phyloP scores from a whole-genome alignment of 1,284 basidiomycete genomes.

The Sanghuangporus sanghuang region DNA sequence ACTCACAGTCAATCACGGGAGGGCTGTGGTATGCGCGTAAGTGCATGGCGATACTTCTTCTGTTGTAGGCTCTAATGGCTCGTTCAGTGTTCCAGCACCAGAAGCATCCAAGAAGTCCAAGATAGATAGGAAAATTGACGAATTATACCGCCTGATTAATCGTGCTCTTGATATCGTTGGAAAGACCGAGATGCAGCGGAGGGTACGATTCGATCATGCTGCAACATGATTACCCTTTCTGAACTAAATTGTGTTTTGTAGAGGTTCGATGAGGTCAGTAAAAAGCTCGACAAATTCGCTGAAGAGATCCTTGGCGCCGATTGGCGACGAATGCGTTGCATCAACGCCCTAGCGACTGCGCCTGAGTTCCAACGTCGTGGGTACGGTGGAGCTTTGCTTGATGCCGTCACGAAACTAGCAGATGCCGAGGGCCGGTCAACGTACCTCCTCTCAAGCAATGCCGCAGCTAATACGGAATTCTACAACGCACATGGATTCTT shows the following conservation, averaged over 20 bases:
- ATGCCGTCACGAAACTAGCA: conserved; percentile 15
- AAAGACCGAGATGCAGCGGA: conserved; percentile 10
- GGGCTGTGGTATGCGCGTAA: conserved; percentile 13
- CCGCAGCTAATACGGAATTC: conserved; percentile 20
- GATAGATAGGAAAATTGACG: not conserved
- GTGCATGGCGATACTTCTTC: not conserved
- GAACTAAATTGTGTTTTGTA: not conserved
- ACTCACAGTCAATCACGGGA: conserved; percentile 10
- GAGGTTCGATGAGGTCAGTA: conserved; percentile 4
- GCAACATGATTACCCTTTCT: not conserved
- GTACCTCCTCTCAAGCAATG: conserved; percentile 21
- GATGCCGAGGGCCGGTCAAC: conserved; percentile 21
- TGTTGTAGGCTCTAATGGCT: not conserved
- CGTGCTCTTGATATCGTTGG: not conserved
- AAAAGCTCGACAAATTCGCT: not conserved
- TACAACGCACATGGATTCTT: conserved; percentile 23
- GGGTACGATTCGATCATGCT: conserved; percentile 1
- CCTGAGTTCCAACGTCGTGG: conserved; percentile 17
- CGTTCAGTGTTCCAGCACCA: conserved; percentile 1
- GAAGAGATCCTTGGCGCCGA: conserved; percentile 2
- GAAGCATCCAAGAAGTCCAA: not conserved
- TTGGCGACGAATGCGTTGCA: conserved; percentile 11
- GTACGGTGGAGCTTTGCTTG: conserved; percentile 17
- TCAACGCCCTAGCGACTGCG: conserved; percentile 14
- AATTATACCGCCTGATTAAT: not conserved